Conservation (phyloP, 345 rosid genomes). For the Salix suchowensis region DNA sequence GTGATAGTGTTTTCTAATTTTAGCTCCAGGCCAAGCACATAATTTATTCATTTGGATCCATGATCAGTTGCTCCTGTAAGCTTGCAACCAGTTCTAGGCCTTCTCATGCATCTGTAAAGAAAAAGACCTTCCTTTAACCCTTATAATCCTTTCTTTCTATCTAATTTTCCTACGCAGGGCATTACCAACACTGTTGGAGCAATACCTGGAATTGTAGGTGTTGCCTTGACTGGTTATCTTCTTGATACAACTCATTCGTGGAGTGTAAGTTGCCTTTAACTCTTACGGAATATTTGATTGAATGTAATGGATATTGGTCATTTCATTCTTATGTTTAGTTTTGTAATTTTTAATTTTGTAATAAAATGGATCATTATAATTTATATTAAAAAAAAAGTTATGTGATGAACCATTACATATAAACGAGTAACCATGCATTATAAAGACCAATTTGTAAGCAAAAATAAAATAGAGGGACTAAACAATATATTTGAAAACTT, state of each 20-base stretch:
- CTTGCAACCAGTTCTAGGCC: background rate
- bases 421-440: too few relatives aligned
- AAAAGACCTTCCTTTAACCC: background rate
- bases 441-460: too few relatives aligned
- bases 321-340: too few relatives aligned
- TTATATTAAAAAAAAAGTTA: too few relatives aligned
- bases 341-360: too few relatives aligned
- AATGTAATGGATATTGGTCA: too few relatives aligned
- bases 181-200: constrained; percentile 92
- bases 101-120: background rate
- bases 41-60: background rate
- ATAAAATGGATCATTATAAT: too few relatives aligned
- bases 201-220: constrained; percentile 85
- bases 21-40: background rate
- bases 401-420: too few relatives aligned
- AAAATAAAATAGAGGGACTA: too few relatives aligned
- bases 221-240: constrained; percentile 85
- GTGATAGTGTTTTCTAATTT: background rate
- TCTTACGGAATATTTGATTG: background rate
- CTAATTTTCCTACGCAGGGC: constrained; percentile 43
- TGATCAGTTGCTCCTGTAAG: background rate
- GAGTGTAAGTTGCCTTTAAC: constrained; percentile 63
- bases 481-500: too few relatives aligned
- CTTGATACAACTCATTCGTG: constrained; percentile 92
- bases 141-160: background rate